Percentiles rank a stretch among this genome's conserved stretches.
These are phyloP conservation scores for Fusarium hainanense DNA, from an alignment of 2,329 filamentous ascomycete genomes.

Conservation along the genomic window DNA sequence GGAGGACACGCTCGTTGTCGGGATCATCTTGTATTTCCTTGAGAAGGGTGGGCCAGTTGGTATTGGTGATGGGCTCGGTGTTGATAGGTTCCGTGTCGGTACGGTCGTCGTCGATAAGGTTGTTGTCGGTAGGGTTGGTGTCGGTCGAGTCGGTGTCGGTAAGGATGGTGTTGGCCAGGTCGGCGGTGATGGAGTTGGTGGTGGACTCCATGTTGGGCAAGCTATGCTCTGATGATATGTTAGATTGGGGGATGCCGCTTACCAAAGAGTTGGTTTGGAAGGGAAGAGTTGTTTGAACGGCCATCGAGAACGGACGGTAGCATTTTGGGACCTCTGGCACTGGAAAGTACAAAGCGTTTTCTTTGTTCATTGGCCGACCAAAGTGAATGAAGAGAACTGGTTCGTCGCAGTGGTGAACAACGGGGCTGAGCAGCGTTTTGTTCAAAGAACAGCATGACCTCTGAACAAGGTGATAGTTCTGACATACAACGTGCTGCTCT, in stretches of 20 bases:
- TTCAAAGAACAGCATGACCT: neutral
- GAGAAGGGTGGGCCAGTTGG: neutral
- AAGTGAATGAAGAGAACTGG: neutral
- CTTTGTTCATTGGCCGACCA: neutral
- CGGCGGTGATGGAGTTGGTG: neutral
- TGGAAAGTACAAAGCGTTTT: too few species aligned
- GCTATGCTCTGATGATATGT: neutral
- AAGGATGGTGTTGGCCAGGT: neutral
- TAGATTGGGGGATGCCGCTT: neutral
- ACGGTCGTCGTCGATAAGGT: too few species aligned
- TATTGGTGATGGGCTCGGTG: neutral
- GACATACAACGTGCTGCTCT: neutral
- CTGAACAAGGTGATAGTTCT: neutral
- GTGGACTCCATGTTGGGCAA: neutral
- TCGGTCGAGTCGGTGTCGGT: neutral
- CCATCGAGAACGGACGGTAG: neutral
- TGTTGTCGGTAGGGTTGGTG: too few species aligned
- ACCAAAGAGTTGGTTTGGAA: neutral
- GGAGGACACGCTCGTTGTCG: neutral
- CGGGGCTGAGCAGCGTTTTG: neutral
- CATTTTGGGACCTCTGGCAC: neutral
- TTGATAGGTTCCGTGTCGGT: neutral
- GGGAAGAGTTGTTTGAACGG: neutral
- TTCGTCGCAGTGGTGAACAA: neutral
- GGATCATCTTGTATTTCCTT: neutral